phyloP scores from a whole-genome alignment of 2,329 filamentous ascomycete species.

The Penicillium sp. region DNA sequence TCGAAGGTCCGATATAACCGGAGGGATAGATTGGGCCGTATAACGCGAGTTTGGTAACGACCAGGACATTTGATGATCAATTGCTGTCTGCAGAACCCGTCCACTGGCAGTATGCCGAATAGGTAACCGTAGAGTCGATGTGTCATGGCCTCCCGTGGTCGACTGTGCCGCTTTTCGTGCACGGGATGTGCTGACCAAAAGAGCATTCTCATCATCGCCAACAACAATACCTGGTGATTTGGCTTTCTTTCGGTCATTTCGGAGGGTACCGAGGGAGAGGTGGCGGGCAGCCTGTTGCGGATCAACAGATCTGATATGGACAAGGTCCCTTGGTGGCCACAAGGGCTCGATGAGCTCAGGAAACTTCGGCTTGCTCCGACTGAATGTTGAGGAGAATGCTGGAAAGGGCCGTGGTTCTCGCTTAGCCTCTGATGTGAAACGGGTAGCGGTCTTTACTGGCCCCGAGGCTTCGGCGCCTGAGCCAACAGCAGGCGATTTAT shows the following conservation, averaged over 20 bases:
- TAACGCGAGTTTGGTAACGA: conserved; percentile 1
- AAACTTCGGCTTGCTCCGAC: conserved; percentile 25
- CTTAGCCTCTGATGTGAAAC: neutral
- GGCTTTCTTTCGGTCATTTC: conserved; percentile 35
- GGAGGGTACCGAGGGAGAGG: neutral
- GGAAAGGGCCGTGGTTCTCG: conserved; percentile 1
- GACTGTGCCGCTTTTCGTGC: conserved; percentile 8
- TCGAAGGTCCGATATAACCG: conserved; percentile 58
- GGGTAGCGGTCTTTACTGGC: neutral
- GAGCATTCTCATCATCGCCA: conserved; percentile 32
- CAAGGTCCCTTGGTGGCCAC: conserved; percentile 38
- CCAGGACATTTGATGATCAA: conserved; percentile 30
- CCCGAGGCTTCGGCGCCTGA: neutral
- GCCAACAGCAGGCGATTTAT: neutral
- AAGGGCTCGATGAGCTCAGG: conserved; percentile 33
- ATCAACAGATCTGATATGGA: conserved; percentile 50
- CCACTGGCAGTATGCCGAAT: conserved; percentile 30
- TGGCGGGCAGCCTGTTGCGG: neutral
- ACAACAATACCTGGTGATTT: conserved; percentile 34
- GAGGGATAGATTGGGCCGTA: conserved; percentile 42
- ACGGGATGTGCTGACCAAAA: conserved; percentile 18
- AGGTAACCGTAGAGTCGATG: conserved; percentile 27
- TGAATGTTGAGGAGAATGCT: conserved; percentile 14
- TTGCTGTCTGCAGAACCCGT: conserved; percentile 24
- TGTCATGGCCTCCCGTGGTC: neutral